Evolutionary conservation across 2,329 filamentous ascomycete genomes (phyloP).

Genomic region (Raffaelea ambrosiae): DNA sequence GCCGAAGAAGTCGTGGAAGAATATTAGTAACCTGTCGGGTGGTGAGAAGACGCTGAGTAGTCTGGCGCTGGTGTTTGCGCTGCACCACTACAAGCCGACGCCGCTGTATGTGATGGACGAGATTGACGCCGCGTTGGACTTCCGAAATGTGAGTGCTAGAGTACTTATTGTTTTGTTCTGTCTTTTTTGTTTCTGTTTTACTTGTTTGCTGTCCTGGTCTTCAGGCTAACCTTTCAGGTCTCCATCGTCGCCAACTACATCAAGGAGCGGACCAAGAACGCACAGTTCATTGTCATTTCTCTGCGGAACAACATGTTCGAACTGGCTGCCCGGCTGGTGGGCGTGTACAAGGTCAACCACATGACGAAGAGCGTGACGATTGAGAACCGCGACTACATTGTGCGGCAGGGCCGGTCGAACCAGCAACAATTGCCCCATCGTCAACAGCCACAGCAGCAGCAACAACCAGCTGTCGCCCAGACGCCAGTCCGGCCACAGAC

Average conservation of each 20-base stretch:
- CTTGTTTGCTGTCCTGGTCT: not conserved
- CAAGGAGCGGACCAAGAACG: conserved; percentile 98
- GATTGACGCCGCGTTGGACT: conserved; percentile 96
- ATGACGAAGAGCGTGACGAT: conserved; percentile 93
- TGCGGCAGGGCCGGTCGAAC: conserved; percentile 25
- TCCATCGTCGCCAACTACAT: conserved; percentile 98
- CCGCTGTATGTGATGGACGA: conserved; percentile 99
- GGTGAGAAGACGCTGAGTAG: conserved; percentile 95
- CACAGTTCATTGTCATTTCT: conserved; percentile 97
- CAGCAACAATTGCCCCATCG: conserved; percentile 7
- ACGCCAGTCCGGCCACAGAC: conserved; percentile 7
- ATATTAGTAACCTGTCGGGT: conserved; percentile 90
- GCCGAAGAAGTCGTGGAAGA: conserved; percentile 99
- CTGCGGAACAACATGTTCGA: conserved; percentile 99
- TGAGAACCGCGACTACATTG: conserved; percentile 72
- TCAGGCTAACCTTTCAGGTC: conserved; percentile 45
- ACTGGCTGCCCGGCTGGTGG: conserved; percentile 86
- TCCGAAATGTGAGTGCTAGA: conserved; percentile 72
- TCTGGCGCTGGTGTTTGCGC: conserved; percentile 89
- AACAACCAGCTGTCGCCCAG: conserved; percentile 4
- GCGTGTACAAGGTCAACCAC: conserved; percentile 99
- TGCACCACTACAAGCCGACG: conserved; percentile 97
- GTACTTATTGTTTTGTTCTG: not conserved
- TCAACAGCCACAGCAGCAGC: conserved; percentile 20
- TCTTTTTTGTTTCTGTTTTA: not conserved